Conservation (phyloP, 164 flowering plant species). For the Tetracentron sinense region DNA sequence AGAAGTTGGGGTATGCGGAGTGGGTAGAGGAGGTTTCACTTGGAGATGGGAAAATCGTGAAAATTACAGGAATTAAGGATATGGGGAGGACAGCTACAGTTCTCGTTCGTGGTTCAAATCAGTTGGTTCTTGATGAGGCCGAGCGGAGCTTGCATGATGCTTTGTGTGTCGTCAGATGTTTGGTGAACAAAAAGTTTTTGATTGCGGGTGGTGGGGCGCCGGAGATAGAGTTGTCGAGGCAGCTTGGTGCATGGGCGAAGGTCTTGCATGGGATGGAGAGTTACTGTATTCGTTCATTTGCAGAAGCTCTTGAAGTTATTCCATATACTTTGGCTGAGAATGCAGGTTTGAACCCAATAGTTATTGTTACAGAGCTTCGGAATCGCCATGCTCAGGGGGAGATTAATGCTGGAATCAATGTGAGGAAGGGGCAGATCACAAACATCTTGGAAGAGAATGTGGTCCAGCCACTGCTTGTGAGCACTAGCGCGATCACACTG, state of each 20-base stretch:
- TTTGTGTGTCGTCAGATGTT: constrained; percentile 84
- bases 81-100: constrained; percentile 89
- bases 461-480: constrained; percentile 96
- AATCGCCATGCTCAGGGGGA: constrained; percentile 96
- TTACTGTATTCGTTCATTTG: constrained; percentile 73
- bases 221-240: constrained; percentile 92
- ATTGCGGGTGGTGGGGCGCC: constrained; percentile 99
- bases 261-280: constrained; percentile 96
- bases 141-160: constrained; percentile 98
- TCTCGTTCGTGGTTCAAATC: constrained; percentile 87
- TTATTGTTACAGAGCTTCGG: constrained; percentile 89
- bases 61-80: constrained; percentile 84
- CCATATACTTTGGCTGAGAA: constrained; percentile 95
- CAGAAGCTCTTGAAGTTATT: constrained; percentile 92
- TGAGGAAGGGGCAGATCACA: constrained; percentile 95
- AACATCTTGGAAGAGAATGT: constrained; percentile 97
- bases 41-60: constrained; percentile 90
- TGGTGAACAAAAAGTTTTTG: constrained; percentile 83
- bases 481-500: constrained; percentile 83
- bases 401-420: constrained; percentile 93
- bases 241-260: constrained; percentile 94
- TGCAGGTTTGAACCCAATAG: constrained; percentile 91
- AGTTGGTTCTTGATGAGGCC: constrained; percentile 90
- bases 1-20: constrained; percentile 86
- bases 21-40: constrained; percentile 84